Percentiles rank a stretch among this genome's conserved stretches.
phyloP scores from a whole-genome alignment of 306 rosid genomes.

The Oxytropis ochrocephala region DNA sequence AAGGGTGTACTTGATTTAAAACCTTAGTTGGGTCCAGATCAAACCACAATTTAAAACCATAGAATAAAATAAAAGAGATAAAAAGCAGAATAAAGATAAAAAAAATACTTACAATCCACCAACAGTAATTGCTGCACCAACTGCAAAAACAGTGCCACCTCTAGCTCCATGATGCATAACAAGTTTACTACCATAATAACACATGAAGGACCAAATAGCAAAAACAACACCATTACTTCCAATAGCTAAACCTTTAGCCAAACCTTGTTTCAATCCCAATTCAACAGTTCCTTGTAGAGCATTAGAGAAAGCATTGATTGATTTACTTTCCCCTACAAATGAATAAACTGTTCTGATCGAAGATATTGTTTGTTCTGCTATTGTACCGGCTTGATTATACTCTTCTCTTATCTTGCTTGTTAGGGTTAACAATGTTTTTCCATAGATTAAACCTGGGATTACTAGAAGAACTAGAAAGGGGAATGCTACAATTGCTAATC shows the following conservation, averaged over 20 bases:
- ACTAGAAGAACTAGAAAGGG: constrained; percentile 64
- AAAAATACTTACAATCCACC: constrained; percentile 74
- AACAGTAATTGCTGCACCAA: constrained; percentile 63
- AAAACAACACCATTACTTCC: constrained; percentile 85
- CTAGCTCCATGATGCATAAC: constrained; percentile 80
- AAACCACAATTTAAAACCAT: too few relatives aligned
- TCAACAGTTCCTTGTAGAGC: constrained; percentile 59
- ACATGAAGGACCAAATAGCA: constrained; percentile 86
- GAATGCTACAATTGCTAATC: constrained; percentile 65
- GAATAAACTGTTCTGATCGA: constrained; percentile 84
- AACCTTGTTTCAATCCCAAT: constrained; percentile 73
- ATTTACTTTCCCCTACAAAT: constrained; percentile 70
- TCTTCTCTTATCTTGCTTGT: constrained; percentile 63
- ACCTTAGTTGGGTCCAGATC: too few relatives aligned
- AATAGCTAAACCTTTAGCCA: constrained; percentile 85
- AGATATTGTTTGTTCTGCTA: constrained; percentile 85
- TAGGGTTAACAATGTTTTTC: constrained; percentile 54
- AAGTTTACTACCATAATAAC: constrained; percentile 70
- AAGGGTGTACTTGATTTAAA: too few relatives aligned
- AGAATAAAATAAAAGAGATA: neutral
- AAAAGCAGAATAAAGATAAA: neutral
- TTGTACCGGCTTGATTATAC: constrained; percentile 53
- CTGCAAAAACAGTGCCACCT: constrained; percentile 83
- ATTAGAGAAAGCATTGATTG: constrained; percentile 57
- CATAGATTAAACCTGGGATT: constrained; percentile 81